Percentiles rank a stretch among this genome's conserved stretches.
phyloP scores from a whole-genome alignment of 176 grass and related monocot genomes.

The Elymus sibiricus region DNA sequence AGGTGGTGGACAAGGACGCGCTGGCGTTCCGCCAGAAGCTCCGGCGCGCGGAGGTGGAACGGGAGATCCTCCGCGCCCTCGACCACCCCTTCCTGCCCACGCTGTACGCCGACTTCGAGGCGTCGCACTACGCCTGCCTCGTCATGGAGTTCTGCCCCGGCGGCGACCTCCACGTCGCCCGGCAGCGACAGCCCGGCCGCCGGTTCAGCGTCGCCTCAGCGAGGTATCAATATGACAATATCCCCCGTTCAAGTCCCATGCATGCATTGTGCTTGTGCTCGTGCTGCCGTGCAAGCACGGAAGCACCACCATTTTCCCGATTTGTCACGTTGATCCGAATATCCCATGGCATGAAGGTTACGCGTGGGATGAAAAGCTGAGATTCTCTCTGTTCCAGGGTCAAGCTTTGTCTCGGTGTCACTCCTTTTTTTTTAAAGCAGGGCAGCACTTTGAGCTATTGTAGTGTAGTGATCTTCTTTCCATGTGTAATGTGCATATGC shows the following conservation, averaged over 20 bases:
- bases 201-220: conserved; percentile 58
- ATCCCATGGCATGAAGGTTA: neutral
- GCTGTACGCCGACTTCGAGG: conserved; percentile 86
- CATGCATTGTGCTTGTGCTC: neutral
- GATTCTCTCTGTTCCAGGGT: conserved; percentile 29
- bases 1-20: conserved; percentile 82
- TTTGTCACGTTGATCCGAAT: neutral
- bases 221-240: conserved; percentile 39
- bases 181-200: conserved; percentile 64
- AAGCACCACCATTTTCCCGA: neutral
- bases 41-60: conserved; percentile 75
- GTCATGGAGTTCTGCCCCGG: conserved; percentile 97
- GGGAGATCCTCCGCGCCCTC: conserved; percentile 67
- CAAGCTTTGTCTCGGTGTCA: conserved; percentile 41
- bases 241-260: neutral
- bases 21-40: conserved; percentile 85
- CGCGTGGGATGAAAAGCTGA: neutral
- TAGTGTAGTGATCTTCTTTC: conserved; percentile 24
- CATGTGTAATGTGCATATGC: neutral
- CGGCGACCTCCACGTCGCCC: conserved; percentile 79
- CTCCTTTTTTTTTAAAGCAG: conserved; percentile 41
- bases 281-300: no score
- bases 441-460: conserved; percentile 24
- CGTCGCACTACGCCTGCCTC: conserved; percentile 82
- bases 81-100: conserved; percentile 93